phyloP scores from a whole-genome alignment of 805 yeast genomes.

The Phaffomyces opuntiae region DNA sequence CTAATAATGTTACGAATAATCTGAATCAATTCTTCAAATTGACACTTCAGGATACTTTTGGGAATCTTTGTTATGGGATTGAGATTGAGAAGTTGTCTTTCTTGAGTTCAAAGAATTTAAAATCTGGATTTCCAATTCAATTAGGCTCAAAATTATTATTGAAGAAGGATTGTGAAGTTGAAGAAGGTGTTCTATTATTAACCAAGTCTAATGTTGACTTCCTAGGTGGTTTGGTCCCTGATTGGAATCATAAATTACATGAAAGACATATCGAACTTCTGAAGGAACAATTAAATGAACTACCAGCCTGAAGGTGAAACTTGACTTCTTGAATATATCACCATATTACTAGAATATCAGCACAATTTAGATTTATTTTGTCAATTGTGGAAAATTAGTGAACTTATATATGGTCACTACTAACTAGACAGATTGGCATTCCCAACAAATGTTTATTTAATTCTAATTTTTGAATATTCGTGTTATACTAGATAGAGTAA shows the following conservation, averaged over 20 bases:
- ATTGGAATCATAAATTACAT: slow-evolving; percentile 31
- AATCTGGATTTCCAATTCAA: slow-evolving; percentile 31
- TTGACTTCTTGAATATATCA: too few species aligned
- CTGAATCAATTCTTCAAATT: slow-evolving; percentile 38
- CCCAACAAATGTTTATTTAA: too few species aligned
- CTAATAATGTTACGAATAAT: slow-evolving; percentile 11
- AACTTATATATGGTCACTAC: too few species aligned
- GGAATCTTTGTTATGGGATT: slow-evolving; percentile 48
- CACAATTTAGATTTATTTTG: too few species aligned
- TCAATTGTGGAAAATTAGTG: too few species aligned
- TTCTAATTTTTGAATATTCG: too few species aligned
- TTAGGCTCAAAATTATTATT: slow-evolving; percentile 56
- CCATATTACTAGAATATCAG: too few species aligned
- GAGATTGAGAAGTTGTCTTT: slow-evolving; percentile 50
- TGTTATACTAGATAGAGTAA: too few species aligned
- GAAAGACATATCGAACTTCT: slow-evolving; percentile 25
- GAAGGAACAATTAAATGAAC: slow-evolving; percentile 20
- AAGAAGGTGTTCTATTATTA: slow-evolving; percentile 38
- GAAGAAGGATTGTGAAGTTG: slow-evolving; percentile 37
- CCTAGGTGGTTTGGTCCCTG: slow-evolving; percentile 32
- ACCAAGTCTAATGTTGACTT: slow-evolving; percentile 24
- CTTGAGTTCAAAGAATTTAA: slow-evolving; percentile 24
- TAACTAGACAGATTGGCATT: too few species aligned
- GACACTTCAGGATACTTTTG: slow-evolving; percentile 46
- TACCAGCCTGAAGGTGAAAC: too few species aligned